A percentile compares a stretch with the other conserved stretches of the same genome.
phyloP scores from a whole-genome alignment of 2,329 filamentous ascomycete species.

The Teratosphaeria destructans region DNA sequence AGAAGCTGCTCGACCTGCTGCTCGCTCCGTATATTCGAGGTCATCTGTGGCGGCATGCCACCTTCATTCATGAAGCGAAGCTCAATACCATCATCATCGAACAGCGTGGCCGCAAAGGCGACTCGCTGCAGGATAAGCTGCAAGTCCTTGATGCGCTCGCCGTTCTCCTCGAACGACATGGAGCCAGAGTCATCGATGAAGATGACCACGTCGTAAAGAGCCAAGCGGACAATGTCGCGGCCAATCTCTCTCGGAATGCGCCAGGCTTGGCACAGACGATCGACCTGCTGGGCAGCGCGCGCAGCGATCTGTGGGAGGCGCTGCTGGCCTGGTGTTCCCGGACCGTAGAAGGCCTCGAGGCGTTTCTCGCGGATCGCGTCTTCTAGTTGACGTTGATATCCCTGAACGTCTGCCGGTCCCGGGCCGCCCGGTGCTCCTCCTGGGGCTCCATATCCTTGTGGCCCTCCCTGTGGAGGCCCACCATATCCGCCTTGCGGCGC shows the following conservation, averaged over 20 bases:
- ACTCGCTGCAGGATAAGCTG: conserved; percentile 54
- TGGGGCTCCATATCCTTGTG: conserved; percentile 24
- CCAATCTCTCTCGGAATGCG: conserved; percentile 49
- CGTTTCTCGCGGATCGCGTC: conserved; percentile 50
- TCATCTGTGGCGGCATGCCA: conserved; percentile 32
- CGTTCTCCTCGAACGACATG: conserved; percentile 58
- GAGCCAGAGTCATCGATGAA: conserved; percentile 61
- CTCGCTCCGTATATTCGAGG: conserved; percentile 47
- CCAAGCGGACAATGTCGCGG: conserved; percentile 52
- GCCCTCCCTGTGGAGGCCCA: conserved; percentile 25
- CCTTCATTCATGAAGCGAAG: conserved; percentile 61
- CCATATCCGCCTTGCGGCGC: conserved; percentile 23
- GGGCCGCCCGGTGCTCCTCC: conserved; percentile 21
- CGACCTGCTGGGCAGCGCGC: conserved; percentile 41
- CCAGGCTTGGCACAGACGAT: conserved; percentile 45
- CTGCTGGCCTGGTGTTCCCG: conserved; percentile 40
- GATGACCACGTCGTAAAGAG: conserved; percentile 51
- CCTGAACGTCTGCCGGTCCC: conserved; percentile 35
- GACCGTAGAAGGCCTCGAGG: conserved; percentile 49
- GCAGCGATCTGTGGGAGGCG: conserved; percentile 36
- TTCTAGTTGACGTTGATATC: conserved; percentile 48
- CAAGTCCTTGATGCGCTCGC: conserved; percentile 56
- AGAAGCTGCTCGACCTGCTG: conserved; percentile 50
- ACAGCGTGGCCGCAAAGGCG: conserved; percentile 55
- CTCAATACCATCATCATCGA: conserved; percentile 57